Conservation (phyloP, 78 protist species). For the Creolimax fragrantissima region DNA sequence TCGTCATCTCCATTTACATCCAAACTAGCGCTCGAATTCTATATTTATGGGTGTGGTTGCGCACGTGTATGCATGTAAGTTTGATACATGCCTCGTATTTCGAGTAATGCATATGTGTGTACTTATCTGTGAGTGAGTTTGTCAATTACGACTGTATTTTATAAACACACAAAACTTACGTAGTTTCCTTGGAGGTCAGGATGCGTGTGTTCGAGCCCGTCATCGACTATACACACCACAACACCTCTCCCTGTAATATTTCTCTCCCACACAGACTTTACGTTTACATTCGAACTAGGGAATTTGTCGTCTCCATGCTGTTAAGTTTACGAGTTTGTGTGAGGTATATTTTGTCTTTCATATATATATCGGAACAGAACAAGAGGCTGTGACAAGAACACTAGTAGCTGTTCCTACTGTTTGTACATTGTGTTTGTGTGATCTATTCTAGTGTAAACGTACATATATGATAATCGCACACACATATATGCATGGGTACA, state of each 20-base stretch:
- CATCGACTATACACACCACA: slow-evolving; percentile 23
- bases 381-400: background rate
- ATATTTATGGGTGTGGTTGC: background rate
- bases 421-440: background rate
- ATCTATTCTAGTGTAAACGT: background rate
- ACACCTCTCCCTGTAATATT: slow-evolving; percentile 12
- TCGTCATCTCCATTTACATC: slow-evolving; percentile 17
- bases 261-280: background rate
- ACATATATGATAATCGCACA: background rate
- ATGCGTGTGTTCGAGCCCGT: slow-evolving; percentile 25
- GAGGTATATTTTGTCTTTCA: background rate
- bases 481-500: background rate
- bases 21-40: background rate
- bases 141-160: background rate
- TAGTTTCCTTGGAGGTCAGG: background rate
- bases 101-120: background rate
- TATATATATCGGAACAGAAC: background rate
- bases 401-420: background rate
- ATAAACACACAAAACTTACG: background rate
- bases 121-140: background rate
- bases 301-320: background rate
- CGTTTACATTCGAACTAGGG: background rate
- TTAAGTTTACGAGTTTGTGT: background rate
- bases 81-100: background rate
- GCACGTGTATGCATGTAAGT: background rate